Base-by-base conservation (phyloP, 805 yeast species). In the Candida ulmi region DNA sequence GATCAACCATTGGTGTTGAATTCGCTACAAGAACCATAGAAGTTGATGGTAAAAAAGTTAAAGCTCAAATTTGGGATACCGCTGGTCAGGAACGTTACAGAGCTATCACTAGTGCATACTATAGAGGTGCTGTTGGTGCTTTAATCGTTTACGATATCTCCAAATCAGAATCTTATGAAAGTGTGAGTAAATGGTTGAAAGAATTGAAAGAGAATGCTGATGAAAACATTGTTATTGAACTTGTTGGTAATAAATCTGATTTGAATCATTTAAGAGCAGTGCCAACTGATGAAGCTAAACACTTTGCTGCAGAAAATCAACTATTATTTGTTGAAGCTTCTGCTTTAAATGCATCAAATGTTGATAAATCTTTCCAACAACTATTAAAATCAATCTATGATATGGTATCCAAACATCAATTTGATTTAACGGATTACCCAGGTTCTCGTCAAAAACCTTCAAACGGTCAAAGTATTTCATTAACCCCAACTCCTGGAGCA, bases 61-160 rank as follows among this genome's bases (percentile, higher is more conserved):
- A 86, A 62, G 91, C 95, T 4, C 95, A 88, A 65, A 83, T 88
- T 52, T 91, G 99, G 99, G 99, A 91, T 65, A 91, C 99, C 28
- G 99, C 99, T 2, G 99, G 99, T 45, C 99, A 91, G 69, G 99
- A 91, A 65, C 80, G 99, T 63, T 91, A 93, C 71, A 79, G 99
- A 55, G 98, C 99, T 33, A 91, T 91, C 62, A 93, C 99, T 25
- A 81, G 93, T 41, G 98, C 98, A 6, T 91, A 91, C 68, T 91
- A 91, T 63, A 77, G 99, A 60, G 99, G 98, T 31, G 98, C 99
- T 1, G 96, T 90, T 39, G 99, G 99, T 44, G 98, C 98, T 4
- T 73, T 91, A 55, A 83, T 91, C 42, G 95, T 91, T 47, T 91
- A 91, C 65, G 99, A 91, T 67, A 91, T 91, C 55, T 79, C 96